Evolutionary conservation across 345 rosid genomes (phyloP).

Genomic region (Lepidium didymum): DNA sequence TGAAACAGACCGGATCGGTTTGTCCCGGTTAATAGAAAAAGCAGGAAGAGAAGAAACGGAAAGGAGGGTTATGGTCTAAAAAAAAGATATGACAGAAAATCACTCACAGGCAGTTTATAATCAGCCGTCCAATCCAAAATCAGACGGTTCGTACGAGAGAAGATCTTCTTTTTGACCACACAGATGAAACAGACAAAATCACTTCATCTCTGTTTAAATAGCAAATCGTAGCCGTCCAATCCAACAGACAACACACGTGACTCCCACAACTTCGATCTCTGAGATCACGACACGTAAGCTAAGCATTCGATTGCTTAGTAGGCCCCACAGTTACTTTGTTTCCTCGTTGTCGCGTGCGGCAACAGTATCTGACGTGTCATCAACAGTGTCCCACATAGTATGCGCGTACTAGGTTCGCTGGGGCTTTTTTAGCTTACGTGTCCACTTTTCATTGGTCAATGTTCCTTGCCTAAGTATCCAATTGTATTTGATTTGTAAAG

Average conservation of each 20-base stretch:
- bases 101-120: constrained; percentile 4
- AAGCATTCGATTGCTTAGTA: not conserved
- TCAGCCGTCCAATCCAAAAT: constrained; percentile 38
- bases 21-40: not conserved
- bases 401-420: constrained; percentile 33
- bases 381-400: constrained; percentile 30
- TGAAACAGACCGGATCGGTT: not conserved
- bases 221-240: constrained; percentile 28
- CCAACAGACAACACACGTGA: constrained; percentile 13
- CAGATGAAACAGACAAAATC: constrained; percentile 5
- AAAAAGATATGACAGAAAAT: constrained; percentile 3
- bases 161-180: constrained; percentile 37
- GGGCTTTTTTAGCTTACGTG: constrained; percentile 29
- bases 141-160: constrained; percentile 31
- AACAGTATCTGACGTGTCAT: constrained; percentile 32
- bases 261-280: not conserved
- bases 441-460: not conserved
- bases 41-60: constrained; percentile 23
- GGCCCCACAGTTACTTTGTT: constrained; percentile 1
- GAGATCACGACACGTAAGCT: constrained; percentile 26
- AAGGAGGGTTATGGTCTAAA: constrained; percentile 26
- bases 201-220: not conserved
- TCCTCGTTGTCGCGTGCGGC: constrained; percentile 26
- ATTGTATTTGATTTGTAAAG: constrained; percentile 6
- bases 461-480: not conserved